Evolutionary conservation across 805 yeast genomes (phyloP).

Genomic region (Barnettozyma californica): DNA sequence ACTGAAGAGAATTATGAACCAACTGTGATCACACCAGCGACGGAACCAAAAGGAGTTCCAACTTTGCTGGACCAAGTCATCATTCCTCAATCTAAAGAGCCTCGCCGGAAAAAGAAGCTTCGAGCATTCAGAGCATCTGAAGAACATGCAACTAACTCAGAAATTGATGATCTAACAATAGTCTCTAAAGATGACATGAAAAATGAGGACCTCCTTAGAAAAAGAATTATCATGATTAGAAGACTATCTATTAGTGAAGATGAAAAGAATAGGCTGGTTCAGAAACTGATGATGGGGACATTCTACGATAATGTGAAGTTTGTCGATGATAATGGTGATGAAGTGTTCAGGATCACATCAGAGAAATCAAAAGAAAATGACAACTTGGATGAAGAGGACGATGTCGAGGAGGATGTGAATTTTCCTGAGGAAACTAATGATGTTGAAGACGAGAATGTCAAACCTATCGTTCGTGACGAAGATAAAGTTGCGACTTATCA

Average conservation of each 20-base stretch:
- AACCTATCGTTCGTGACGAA: slow-evolving; percentile 36
- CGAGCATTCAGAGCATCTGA: not conserved
- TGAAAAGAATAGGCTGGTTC: slow-evolving; percentile 37
- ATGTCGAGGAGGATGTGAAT: slow-evolving; percentile 15
- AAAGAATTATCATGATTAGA: slow-evolving; percentile 39
- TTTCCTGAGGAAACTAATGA: slow-evolving; percentile 7
- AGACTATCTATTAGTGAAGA: slow-evolving; percentile 18
- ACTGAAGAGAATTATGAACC: slow-evolving; percentile 41
- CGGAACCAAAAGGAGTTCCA: slow-evolving; percentile 43
- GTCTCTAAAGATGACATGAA: slow-evolving; percentile 18
- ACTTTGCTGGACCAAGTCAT: slow-evolving; percentile 44
- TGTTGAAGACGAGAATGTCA: slow-evolving; percentile 8
- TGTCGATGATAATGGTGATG: slow-evolving; percentile 24
- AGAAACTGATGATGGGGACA: slow-evolving; percentile 65
- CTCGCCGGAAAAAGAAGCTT: slow-evolving; percentile 9
- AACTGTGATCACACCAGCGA: slow-evolving; percentile 45
- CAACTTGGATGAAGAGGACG: slow-evolving; percentile 17
- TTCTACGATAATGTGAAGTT: slow-evolving; percentile 44
- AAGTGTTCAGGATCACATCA: slow-evolving; percentile 23
- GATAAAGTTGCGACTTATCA: slow-evolving; percentile 48
- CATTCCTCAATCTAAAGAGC: slow-evolving; percentile 39
- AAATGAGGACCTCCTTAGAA: slow-evolving; percentile 34
- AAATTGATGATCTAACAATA: slow-evolving; percentile 15
- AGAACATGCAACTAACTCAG: slow-evolving; percentile 10
- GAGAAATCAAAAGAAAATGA: slow-evolving; percentile 2